phyloP scores from a whole-genome alignment of 192 early-diverging fungal species.

The Phlyctochytrium planicorne region DNA sequence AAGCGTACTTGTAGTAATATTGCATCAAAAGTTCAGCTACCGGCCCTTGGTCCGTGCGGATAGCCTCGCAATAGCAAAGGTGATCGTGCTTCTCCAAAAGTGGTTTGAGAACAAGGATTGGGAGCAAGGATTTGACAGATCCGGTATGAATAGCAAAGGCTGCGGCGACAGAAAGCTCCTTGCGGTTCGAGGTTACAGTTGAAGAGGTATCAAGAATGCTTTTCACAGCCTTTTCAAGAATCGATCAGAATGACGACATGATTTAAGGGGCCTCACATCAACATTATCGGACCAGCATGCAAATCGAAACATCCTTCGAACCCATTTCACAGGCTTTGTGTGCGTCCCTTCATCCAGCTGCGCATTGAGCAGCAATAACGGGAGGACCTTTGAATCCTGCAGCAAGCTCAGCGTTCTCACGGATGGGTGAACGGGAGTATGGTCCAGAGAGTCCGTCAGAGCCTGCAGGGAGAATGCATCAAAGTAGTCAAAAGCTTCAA shows the following conservation, averaged over 20 bases:
- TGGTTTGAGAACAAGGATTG: neutral
- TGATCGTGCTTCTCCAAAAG: neutral
- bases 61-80: neutral
- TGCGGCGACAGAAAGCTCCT: constrained; percentile 2
- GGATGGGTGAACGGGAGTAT: neutral
- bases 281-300: neutral
- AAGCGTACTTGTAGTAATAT: neutral
- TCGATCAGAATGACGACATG: neutral
- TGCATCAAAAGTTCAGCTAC: neutral
- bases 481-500: constrained; percentile 1
- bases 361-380: neutral
- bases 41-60: neutral
- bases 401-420: no score
- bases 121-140: neutral
- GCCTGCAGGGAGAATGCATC: neutral
- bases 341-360: neutral
- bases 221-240: constrained; percentile 1
- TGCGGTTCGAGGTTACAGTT: neutral
- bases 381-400: neutral
- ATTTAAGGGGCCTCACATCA: neutral
- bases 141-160: neutral
- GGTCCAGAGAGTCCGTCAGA: neutral
- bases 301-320: neutral
- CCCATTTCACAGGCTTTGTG: neutral
- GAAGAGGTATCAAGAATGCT: neutral